Evolutionary conservation across 2,329 filamentous ascomycete species (phyloP).

Genomic region (Monilinia fructicola): DNA sequence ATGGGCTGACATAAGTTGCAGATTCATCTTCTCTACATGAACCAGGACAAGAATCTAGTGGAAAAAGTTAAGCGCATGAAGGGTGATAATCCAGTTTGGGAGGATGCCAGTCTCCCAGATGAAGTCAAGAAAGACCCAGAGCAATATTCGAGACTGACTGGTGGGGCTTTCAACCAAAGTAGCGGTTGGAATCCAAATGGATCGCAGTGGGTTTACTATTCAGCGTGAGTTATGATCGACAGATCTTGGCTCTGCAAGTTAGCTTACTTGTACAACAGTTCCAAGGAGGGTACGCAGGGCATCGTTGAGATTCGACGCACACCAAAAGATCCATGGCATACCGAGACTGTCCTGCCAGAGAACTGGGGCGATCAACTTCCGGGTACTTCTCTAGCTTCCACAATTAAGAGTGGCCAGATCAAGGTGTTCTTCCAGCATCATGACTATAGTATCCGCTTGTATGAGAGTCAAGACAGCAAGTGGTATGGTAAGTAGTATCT

Average conservation of each 20-base stretch:
- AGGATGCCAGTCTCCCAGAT: conserved; percentile 9
- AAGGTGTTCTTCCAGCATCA: conserved; percentile 15
- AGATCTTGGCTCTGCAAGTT: neutral
- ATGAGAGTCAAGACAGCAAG: neutral
- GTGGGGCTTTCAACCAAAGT: conserved; percentile 1
- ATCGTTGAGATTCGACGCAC: conserved; percentile 20
- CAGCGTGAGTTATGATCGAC: conserved; percentile 8
- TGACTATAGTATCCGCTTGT: conserved; percentile 13
- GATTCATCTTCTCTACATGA: conserved; percentile 22
- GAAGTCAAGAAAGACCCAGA: conserved; percentile 16
- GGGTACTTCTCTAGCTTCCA: conserved; percentile 3
- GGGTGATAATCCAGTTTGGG: conserved; percentile 15
- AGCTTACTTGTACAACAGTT: neutral
- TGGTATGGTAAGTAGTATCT: conserved; percentile 7
- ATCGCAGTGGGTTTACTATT: conserved; percentile 17
- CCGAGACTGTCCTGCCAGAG: conserved; percentile 1
- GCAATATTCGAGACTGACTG: conserved; percentile 13
- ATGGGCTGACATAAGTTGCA: neutral
- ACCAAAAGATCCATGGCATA: conserved; percentile 19
- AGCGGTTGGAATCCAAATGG: conserved; percentile 18
- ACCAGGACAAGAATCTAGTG: neutral
- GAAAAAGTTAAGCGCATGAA: conserved; percentile 20
- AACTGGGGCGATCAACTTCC: conserved; percentile 13
- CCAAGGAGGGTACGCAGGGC: conserved; percentile 2
- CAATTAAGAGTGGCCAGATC: neutral